A percentile compares a stretch with the other conserved stretches of the same genome.
These are phyloP conservation scores for Aspergillus viridinutans DNA, from an alignment of 2,329 filamentous ascomycete genomes.

Conservation along the genomic window DNA sequence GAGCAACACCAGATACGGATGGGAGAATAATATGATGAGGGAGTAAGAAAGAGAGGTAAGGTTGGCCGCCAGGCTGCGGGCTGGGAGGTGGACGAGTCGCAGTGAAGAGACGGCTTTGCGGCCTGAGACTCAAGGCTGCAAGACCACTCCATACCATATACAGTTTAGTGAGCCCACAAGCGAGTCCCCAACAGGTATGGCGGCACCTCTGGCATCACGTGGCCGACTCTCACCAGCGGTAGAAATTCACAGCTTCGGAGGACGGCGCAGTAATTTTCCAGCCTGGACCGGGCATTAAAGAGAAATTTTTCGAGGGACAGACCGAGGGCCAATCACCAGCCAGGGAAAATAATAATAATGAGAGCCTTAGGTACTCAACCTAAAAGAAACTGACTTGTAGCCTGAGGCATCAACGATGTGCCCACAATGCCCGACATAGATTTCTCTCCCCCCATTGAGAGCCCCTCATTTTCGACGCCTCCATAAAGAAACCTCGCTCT, in stretches of 20 bases:
- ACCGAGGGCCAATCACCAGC: slow-evolving; percentile 14
- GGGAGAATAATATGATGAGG: slow-evolving; percentile 28
- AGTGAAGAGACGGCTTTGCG: slow-evolving; percentile 20
- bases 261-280: not conserved
- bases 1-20: slow-evolving; percentile 21
- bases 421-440: slow-evolving; percentile 24
- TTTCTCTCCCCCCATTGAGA: slow-evolving; percentile 16
- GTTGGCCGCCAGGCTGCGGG: slow-evolving; percentile 20
- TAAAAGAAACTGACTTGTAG: not conserved
- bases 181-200: slow-evolving; percentile 20
- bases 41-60: slow-evolving; percentile 34
- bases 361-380: not conserved
- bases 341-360: slow-evolving; percentile 16
- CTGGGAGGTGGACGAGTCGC: slow-evolving; percentile 24
- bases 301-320: slow-evolving; percentile 3
- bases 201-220: slow-evolving; percentile 1
- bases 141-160: slow-evolving; percentile 5
- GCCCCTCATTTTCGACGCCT: slow-evolving; percentile 19
- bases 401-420: slow-evolving; percentile 16
- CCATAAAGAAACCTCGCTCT: slow-evolving; percentile 12
- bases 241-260: not conserved
- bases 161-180: slow-evolving; percentile 19
- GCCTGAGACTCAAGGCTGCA: slow-evolving; percentile 28
- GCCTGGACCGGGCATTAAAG: slow-evolving; percentile 8
- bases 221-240: not conserved